Evolutionary conservation across 2,329 filamentous ascomycete species (phyloP), one percentile per base, ranked within the genome.

Genomic region (Lecanoromycetidae sp.): DNA sequence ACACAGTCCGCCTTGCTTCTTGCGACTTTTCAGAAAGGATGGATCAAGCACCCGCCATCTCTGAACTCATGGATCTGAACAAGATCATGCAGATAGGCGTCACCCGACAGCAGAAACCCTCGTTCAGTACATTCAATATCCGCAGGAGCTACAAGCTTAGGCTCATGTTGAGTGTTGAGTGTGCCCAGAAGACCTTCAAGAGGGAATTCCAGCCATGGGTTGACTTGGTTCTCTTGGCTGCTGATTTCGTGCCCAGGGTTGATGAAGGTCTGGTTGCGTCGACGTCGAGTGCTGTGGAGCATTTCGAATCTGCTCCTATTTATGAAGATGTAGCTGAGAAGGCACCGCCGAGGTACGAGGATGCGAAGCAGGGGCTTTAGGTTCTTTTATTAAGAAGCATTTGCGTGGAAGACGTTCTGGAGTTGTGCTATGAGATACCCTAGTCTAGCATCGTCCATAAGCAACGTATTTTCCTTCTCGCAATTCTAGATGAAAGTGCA

Each of bases 61-160:
- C 38, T 35, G 46, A 42, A 25, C 4, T 4, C 22, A 41, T 19
- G 36, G 44, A 47, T 26, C 35, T 47, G 42, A n/a, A 29, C 15
- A 26, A 22, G 27, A 25, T 38, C 7, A 38, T 33, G 23, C 15
- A 23, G 2, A 38, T 38, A 23, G 34, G 25, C 17, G 1, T 30
- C 23, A 15, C 34, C 13, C 38, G 29, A n/a, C 15, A 41, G 4
- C 20, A 33, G 27, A 27, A 23, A 20, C 37, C 44, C 1, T 33
- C 10, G 10, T 46, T 23, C 25, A 35, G 12, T 27, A 41, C 22
- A 4, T 41, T 40, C 38, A 35, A 33, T 9, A 7, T 35, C 23
- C 17, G 15, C 19, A 19, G 27, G 5, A 33, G 10, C 12, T 29
- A 41, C 29, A 20, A 20, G 20, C 25, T 41, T 20, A n/a, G 12